Evolutionary conservation across 2,329 filamentous ascomycete genomes (phyloP).

Genomic region (Pseudovirgaria hyperparasitica): DNA sequence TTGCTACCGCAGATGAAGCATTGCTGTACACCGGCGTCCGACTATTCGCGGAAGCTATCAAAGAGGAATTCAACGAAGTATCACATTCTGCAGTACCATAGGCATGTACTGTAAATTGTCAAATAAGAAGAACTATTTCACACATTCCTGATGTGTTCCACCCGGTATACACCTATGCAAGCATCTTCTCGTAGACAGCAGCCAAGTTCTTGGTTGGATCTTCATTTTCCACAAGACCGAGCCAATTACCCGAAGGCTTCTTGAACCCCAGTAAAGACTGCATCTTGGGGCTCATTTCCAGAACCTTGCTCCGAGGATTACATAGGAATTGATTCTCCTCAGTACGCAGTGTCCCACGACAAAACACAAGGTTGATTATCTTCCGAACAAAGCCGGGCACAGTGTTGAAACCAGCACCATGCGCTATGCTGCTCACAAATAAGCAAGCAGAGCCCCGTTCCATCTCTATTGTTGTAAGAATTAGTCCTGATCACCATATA

Average conservation of each 20-base stretch:
- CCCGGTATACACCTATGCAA: no score
- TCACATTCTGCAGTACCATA: no score
- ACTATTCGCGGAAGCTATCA: constrained; percentile 1
- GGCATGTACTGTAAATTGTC: no score
- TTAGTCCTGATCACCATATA: no score
- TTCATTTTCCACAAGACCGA: constrained; percentile 22
- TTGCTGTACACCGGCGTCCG: constrained; percentile 1
- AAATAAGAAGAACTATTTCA: no score
- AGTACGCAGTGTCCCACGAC: constrained; percentile 15
- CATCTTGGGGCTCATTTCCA: constrained; percentile 21
- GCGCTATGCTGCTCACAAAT: constrained; percentile 20
- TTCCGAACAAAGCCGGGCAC: constrained; percentile 10
- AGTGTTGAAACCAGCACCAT: constrained; percentile 20
- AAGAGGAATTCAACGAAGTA: constrained; percentile 4
- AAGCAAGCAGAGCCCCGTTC: constrained; percentile 21
- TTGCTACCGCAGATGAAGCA: constrained; percentile 3
- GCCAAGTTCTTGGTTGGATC: constrained; percentile 12
- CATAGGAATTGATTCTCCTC: constrained; percentile 25
- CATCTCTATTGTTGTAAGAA: constrained; percentile 17
- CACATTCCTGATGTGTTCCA: no score
- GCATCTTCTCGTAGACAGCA: constrained; percentile 4
- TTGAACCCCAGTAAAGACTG: constrained; percentile 20
- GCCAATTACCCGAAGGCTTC: constrained; percentile 15
- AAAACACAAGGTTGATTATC: constrained; percentile 19
- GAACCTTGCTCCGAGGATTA: constrained; percentile 16